Evolutionary conservation across 2,329 filamentous ascomycete species (phyloP), one percentile per base, ranked within the genome.

Genomic region (Geoglossum cookeanum): DNA sequence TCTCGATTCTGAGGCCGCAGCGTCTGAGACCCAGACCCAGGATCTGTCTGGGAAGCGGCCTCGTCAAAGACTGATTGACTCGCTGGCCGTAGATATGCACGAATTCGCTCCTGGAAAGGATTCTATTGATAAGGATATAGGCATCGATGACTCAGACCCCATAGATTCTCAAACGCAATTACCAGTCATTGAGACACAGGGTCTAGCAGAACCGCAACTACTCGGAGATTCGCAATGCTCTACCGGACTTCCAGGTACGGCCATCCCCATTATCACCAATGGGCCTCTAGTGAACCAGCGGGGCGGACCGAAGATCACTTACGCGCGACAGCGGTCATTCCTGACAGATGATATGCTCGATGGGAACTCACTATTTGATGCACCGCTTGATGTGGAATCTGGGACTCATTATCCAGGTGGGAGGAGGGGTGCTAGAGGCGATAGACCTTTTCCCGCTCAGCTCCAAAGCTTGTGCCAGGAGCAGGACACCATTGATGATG

Each of bases 311-410:
- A 76, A 69, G 61, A 68, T 78, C 48, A 84, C 80, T 2, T 84
- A 84, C 65, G 76, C 77, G 13, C 74, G 74, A 42, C 72, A 77
- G 61, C 73, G 80, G 51, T 80, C 79, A 1, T 79, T 81, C 60
- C 67, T 82, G n/a, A 72, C 75, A 61, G 78, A 81, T 60, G 65
- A 71, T 49, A 71, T 68, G 32, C 63, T 72, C 2, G 72, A 75
- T 53, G 70, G 70, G 56, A 63, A 63, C 1, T 60, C 68, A 11
- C 57, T 69, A 27, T 55, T 58, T 15, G 55, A 52, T 53, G 27
- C 49, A 32, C 58, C 61, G 0, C 11, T 60, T 15, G 47, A 33
- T 8, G 33, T 48, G 13, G 56, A 30, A 62, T 60, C 17, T 35
- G 22, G 29, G 15, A 13, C 55, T 6, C 30, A 58, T 29, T 13